Evolutionary conservation across 805 yeast genomes (phyloP), one percentile per base, ranked within the genome.

Genomic region (Lachancea lanzarotensis): DNA sequence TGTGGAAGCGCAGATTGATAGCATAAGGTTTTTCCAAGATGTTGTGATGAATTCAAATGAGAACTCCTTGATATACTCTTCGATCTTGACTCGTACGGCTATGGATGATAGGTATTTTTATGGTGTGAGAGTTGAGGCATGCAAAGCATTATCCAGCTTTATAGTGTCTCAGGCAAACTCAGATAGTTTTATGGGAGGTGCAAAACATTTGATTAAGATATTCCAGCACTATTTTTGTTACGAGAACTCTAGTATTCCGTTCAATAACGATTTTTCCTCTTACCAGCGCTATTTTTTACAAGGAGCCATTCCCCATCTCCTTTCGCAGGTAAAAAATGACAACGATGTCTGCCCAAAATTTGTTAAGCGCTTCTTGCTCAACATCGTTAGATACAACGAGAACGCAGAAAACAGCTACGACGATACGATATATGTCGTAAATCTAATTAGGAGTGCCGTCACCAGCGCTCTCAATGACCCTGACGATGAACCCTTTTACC

Each of bases 1-100:
- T 59, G 95, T 93, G 16, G 96, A 89, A 49, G 98, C 99, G 0
- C 99, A 93, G 57, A 66, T 79, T 35, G 96, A 88, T 43, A 88
- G 96, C 9, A 75, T 90, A 13, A 68, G 73, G 40, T 86, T 76
- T 61, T 91, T 87, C 63, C 81, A 84, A 7, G 76, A 73, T 17
- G 66, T 69, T 3, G 51, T 62, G 11, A 35, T 52, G 1, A 48
- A 51, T 36, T 49, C 55, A 5, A 73, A 72, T 42, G 74, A 77
- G 45, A 85, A 89, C 0, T 73, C 75, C 2, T 52, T 72, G 0
- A 69, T 84, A 4, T 84, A 88, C 58, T 86, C 95, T 7, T 80
- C 95, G 0, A 75, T 85, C 17, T 67, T 93, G 35, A 68, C 86
- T 2, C 70, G 97, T 43, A 90, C 98, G 0, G 63, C 87, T 3